These are phyloP conservation scores for Glebionis coronaria DNA, from an alignment of 129 eudicot genomes.

Conservation along the genomic window DNA sequence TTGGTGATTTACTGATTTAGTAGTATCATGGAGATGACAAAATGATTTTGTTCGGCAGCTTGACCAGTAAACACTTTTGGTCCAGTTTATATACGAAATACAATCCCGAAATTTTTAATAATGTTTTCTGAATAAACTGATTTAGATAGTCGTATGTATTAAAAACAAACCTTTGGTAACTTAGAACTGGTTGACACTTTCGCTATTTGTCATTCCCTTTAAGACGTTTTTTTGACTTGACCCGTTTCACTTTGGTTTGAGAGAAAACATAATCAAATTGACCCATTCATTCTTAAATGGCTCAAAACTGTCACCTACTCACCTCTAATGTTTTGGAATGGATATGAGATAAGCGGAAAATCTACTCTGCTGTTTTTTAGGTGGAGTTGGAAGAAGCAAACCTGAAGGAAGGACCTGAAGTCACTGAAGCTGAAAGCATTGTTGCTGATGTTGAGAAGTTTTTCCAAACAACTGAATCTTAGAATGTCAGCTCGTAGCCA, in stretches of 20 bases:
- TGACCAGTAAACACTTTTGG: too few species aligned
- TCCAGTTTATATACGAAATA: too few species aligned
- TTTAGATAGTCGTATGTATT: background rate
- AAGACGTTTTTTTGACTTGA: too few species aligned
- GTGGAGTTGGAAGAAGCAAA: conserved; percentile 62
- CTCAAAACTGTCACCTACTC: background rate
- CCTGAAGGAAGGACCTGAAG: conserved; percentile 65
- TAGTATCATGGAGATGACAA: background rate
- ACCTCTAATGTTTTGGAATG: background rate
- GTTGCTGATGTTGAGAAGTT: conserved; percentile 58
- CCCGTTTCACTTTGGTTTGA: background rate
- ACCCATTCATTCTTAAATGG: background rate
- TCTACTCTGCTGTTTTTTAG: conserved; percentile 26
- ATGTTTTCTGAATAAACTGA: background rate
- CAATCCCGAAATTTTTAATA: too few species aligned
- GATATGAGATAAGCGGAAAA: background rate
- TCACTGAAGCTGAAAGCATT: conserved; percentile 66
- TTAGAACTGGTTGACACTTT: too few species aligned
- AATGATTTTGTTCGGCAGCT: too few species aligned
- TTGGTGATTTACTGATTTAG: background rate
- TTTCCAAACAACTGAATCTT: conserved; percentile 45
- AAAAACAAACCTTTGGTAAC: too few species aligned
- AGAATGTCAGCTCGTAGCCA: conserved; percentile 15
- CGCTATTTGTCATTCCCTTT: too few species aligned
- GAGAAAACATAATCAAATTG: background rate